Conservation (phyloP, 2,329 filamentous ascomycete genomes). For the Chaetomium olivaceum region DNA sequence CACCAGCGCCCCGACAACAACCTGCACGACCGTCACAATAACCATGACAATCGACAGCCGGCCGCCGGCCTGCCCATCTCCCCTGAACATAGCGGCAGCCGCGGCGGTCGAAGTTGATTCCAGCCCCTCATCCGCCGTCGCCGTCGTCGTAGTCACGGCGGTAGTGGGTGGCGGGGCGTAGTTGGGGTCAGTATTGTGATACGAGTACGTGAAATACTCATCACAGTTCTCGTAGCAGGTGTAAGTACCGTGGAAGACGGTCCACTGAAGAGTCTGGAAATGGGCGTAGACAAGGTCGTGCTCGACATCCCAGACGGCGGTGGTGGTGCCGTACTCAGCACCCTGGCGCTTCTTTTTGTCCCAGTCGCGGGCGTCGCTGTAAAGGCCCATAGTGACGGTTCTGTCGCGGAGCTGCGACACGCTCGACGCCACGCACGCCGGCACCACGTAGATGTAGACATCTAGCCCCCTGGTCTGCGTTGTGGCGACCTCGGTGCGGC, state of each 20-base stretch:
- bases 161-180: background rate
- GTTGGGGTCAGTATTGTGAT: background rate
- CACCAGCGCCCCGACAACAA: background rate
- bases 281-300: background rate
- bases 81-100: background rate
- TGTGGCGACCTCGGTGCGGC: background rate
- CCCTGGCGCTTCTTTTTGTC: background rate
- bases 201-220: constrained; percentile 1
- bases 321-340: background rate
- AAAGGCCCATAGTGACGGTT: background rate
- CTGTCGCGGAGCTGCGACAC: background rate
- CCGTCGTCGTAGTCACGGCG: background rate
- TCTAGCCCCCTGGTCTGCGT: background rate
- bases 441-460: background rate
- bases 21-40: constrained; percentile 3
- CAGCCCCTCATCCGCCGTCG: background rate
- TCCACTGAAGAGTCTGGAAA: background rate
- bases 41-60: background rate
- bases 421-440: background rate
- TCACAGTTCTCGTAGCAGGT: background rate
- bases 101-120: background rate
- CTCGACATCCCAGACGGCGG: background rate
- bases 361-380: constrained; percentile 4
- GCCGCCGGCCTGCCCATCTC: background rate
- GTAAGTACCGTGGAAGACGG: constrained; percentile 4